Conservation (phyloP, 2,329 filamentous ascomycete species). For the Amauroascus verrucosus region DNA sequence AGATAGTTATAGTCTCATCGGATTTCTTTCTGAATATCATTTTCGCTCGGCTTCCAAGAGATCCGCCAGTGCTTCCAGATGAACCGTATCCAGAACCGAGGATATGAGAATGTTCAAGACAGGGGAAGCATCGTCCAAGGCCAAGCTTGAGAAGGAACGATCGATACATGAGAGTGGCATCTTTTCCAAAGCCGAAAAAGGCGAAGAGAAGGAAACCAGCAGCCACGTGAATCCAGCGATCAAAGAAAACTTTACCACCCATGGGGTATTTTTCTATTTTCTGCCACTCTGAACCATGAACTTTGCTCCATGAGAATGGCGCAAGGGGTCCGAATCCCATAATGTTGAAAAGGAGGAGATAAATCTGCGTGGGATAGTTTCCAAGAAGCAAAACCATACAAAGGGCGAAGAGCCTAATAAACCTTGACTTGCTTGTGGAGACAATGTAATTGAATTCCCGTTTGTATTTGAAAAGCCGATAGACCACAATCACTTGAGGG, state of each 20-base stretch:
- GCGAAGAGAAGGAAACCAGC: constrained; percentile 48
- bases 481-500: constrained; percentile 46
- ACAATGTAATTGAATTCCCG: constrained; percentile 49
- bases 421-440: constrained; percentile 48
- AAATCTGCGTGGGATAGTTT: constrained; percentile 46
- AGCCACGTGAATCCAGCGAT: constrained; percentile 49
- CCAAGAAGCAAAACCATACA: constrained; percentile 46
- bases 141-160: constrained; percentile 36
- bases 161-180: constrained; percentile 49
- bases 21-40: constrained; percentile 21
- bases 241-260: constrained; percentile 38
- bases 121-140: constrained; percentile 27
- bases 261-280: constrained; percentile 41
- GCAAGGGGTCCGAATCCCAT: constrained; percentile 27
- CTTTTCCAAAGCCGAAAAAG: constrained; percentile 55
- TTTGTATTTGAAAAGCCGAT: constrained; percentile 52
- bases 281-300: constrained; percentile 45
- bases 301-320: constrained; percentile 43
- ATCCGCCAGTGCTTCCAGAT: constrained; percentile 16
- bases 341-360: constrained; percentile 40
- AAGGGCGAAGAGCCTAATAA: constrained; percentile 45
- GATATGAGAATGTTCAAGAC: constrained; percentile 18
- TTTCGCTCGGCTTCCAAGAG: constrained; percentile 23
- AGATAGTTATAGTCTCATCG: background rate
- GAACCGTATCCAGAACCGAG: constrained; percentile 11